Percentiles rank a stretch among this genome's conserved stretches.
Conservation (phyloP, 352 stramenopile genomes). For the Globisporangium camurandrum region DNA sequence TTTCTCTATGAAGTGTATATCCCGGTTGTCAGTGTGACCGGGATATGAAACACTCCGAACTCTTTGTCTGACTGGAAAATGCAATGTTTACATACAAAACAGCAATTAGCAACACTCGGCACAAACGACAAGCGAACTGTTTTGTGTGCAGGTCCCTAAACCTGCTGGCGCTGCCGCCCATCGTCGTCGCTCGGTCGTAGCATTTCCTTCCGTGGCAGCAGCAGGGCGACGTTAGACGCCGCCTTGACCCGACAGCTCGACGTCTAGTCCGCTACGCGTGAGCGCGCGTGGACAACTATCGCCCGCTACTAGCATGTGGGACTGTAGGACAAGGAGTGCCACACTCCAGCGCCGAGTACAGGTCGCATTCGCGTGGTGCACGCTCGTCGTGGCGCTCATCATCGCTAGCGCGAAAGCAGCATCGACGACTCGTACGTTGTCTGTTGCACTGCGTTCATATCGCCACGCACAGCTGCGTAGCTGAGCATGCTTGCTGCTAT, state of each 20-base stretch:
- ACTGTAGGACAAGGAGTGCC: neutral
- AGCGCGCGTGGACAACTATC: neutral
- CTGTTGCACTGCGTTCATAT: neutral
- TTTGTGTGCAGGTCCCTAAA: too few species aligned
- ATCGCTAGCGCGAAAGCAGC: constrained; percentile 4
- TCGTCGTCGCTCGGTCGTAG: too few species aligned
- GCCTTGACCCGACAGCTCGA: neutral
- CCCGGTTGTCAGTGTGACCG: too few species aligned
- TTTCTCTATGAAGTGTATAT: too few species aligned
- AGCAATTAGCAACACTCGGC: too few species aligned
- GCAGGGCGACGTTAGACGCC: neutral
- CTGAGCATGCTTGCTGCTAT: too few species aligned
- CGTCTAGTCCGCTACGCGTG: neutral
- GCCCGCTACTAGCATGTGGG: constrained; percentile 7
- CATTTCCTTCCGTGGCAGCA: neutral
- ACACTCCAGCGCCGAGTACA: constrained; percentile 3
- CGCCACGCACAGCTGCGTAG: too few species aligned
- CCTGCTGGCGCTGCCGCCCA: too few species aligned
- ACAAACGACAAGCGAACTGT: too few species aligned
- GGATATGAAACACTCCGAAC: too few species aligned
- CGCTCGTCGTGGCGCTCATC: constrained; percentile 10
- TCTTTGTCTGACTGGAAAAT: too few species aligned
- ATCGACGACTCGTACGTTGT: constrained; percentile 5
- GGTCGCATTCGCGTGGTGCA: constrained; percentile 8
- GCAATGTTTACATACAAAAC: too few species aligned